Base-by-base conservation (phyloP, 2,329 filamentous ascomycete genomes). In the Arthrobotrys musiformis region DNA sequence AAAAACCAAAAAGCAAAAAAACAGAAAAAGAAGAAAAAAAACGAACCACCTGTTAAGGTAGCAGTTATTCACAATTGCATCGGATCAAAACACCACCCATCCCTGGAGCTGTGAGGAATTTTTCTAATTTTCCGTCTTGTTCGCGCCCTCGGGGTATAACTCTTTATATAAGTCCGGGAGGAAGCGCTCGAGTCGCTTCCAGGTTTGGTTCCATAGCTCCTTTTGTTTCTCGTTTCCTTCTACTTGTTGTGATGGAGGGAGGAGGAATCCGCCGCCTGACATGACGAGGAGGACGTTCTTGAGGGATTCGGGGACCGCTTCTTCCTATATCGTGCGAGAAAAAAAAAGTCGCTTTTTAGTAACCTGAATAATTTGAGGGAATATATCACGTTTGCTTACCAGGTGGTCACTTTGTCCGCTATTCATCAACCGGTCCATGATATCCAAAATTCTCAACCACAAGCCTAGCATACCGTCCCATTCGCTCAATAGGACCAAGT, bases 221-320 rank as follows among this genome's bases (percentile, higher is more conserved):
- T 79, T 78, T 37, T 79, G 79, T 37, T 83, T 84, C 13, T 83
- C 81, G 42, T 82, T 81, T 15, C 90, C 89, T 78, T 90, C 87
- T 28, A 64, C 66, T 30, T 74, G 62, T 80, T 87, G 84, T 79
- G 84, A 86, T 11, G 92, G 92, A 0, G 92, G 88, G 0, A 93
- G 90, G 4, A 99, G 88, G 81, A 92, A 94, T 37, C 92, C 94
- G 61, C 91, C 94, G 82, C 91, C 95, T 4, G 92, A 90, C 93
- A 99, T 97, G 81, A 99, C 95, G 8, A 99, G 87, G 24, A 98
- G 86, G 63, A 98, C 93, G 80, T 99, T 99, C 85, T 99, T 99
- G 72, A 99, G 86, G 79, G 93, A 95, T 84, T 99, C 95, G 0
- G 93, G 92, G 1, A 98, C 93, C 11, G 95, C 94, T 85, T 99